Percentiles rank a stretch among this genome's conserved stretches.
phyloP scores from a whole-genome alignment of 2,329 filamentous ascomycete species.

The Colletotrichum plurivorum region DNA sequence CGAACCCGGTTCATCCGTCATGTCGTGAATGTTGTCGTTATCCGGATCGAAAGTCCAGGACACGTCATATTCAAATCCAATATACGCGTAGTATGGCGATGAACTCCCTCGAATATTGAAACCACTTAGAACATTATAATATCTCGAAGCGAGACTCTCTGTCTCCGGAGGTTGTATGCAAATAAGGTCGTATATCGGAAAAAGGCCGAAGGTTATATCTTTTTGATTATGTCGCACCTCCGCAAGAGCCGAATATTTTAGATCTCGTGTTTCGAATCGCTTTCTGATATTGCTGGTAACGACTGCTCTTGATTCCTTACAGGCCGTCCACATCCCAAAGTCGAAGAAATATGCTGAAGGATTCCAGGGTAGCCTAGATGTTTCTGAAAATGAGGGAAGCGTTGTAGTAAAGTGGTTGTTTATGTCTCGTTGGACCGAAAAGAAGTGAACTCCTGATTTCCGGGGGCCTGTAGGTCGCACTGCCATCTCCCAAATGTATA shows the following conservation, averaged over 20 bases:
- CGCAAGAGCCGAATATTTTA: neutral
- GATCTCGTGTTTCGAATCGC: neutral
- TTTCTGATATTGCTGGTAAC: neutral
- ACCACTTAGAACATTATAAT: neutral
- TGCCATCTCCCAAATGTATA: conserved; percentile 16
- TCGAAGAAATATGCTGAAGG: conserved; percentile 16
- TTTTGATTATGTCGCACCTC: neutral
- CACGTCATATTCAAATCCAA: conserved; percentile 10
- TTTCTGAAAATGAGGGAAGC: neutral
- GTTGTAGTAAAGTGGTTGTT: neutral
- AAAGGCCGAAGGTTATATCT: neutral
- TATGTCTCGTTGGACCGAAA: neutral
- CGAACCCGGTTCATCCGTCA: neutral
- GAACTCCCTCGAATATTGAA: neutral
- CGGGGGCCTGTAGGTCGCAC: neutral
- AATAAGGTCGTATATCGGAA: neutral
- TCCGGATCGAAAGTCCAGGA: neutral
- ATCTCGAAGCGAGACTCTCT: neutral
- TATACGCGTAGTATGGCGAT: neutral
- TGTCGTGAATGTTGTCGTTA: neutral
- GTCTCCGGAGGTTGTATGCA: neutral
- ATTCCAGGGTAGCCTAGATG: neutral
- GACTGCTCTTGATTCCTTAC: conserved; percentile 18
- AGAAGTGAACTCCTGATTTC: conserved; percentile 7
- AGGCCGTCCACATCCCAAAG: conserved; percentile 26